Percentiles rank a stretch among this genome's conserved stretches.
phyloP scores from a whole-genome alignment of 306 rosid genomes.

The Cucumis melo region DNA sequence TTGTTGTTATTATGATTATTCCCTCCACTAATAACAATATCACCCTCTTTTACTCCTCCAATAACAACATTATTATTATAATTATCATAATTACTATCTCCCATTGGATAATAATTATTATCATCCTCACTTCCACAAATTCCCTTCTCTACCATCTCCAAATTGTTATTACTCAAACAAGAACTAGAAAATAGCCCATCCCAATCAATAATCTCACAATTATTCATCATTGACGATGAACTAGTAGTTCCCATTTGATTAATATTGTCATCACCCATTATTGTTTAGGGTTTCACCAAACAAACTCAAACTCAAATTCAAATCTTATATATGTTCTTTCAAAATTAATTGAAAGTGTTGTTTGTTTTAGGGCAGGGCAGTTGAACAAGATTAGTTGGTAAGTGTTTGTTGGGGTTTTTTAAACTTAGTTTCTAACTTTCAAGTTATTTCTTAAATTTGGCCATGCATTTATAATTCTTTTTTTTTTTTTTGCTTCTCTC shows the following conservation, averaged over 20 bases:
- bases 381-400: slow-evolving; percentile 5
- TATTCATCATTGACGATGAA: neutral
- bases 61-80: neutral
- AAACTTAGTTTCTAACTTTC: neutral
- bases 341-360: neutral
- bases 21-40: neutral
- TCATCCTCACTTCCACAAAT: neutral
- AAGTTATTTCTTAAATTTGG: neutral
- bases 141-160: neutral
- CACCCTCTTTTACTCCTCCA: neutral
- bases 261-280: neutral
- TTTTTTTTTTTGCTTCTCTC: neutral
- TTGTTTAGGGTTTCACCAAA: neutral
- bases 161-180: neutral
- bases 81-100: no score
- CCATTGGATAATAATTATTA: neutral
- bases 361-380: slow-evolving; percentile 1
- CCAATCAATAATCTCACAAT: neutral
- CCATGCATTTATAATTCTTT: no score
- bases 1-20: neutral
- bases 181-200: neutral
- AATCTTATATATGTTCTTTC: neutral
- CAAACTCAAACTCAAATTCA: neutral
- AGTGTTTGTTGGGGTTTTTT: slow-evolving; percentile 3
- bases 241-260: neutral